Base-by-base conservation (phyloP, 2,329 filamentous ascomycete species). In the Curvularia sp. region DNA sequence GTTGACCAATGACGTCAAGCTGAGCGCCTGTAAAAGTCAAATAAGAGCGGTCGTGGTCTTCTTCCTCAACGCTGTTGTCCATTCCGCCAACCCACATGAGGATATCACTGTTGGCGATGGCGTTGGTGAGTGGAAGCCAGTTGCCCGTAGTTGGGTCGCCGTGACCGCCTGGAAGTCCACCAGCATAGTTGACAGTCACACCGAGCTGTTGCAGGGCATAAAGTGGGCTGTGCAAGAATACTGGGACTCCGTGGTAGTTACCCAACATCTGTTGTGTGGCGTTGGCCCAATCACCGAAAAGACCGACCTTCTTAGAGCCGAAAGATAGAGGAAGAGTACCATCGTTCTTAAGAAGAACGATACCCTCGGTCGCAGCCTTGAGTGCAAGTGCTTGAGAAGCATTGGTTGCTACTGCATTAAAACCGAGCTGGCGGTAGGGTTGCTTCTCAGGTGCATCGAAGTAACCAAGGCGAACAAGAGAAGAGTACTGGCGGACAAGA, bases 261-360 rank as follows among this genome's bases (percentile, higher is more conserved):
- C 86, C 87, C 48, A 85, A 83, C 77, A 89, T 80, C 61, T 86
- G 80, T 3, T 75, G 77, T 2, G 63, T 67, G 2, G 83, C 82
- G 55, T 86, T 85, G 1, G 83, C 85, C 80, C 85, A 88, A 39
- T 80, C 80, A 0, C 86, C 86, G 46, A 89, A 78, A n/a, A 89
- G 73, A 1, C 84, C 86, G 3, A 88, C 74, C 2, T 73, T 79
- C n/a, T 69, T 75, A 23, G 76, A 78, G 18, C 65, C 70, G 1
- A 78, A 64, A 6, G 66, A 53, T 3, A 85, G 68, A 0, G 84
- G 84, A 1, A 86, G 69, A 0, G 74, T 72, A 32, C 84, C 81
- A 59, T 86, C 84, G 28, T 74, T 74, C 72, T 86, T 86, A 9
- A 86, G 73, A 49, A 86, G 68, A 39, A 81, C 74, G 47, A 82